Conservation (phyloP, 495 filamentous ascomycete species). For the Hypoxylon lienhwacheense region DNA sequence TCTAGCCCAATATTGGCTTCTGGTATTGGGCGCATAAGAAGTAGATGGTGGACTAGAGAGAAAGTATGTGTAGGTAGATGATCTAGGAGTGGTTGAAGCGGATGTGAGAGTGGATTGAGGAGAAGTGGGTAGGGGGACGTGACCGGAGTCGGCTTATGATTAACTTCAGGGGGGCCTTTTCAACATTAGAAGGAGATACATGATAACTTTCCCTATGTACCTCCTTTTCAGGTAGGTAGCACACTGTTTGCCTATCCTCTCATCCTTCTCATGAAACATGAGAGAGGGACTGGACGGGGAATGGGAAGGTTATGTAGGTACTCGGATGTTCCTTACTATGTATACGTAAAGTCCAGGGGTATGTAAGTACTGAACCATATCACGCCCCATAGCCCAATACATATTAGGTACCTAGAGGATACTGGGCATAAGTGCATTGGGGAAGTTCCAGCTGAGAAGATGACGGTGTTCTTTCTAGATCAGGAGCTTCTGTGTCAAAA, state of each 20-base stretch:
- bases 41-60: background rate
- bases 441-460: background rate
- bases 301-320: too few species aligned
- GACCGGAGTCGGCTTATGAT: constrained; percentile 1
- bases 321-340: too few species aligned
- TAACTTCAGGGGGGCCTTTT: background rate
- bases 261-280: too few species aligned
- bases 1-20: background rate
- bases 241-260: too few species aligned
- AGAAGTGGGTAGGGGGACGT: background rate
- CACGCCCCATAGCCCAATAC: background rate
- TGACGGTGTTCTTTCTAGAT: background rate
- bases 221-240: too few species aligned
- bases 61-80: background rate
- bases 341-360: too few species aligned
- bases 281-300: too few species aligned
- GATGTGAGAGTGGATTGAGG: background rate
- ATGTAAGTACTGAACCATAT: too few species aligned
- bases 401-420: background rate
- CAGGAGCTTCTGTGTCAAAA: too few species aligned
- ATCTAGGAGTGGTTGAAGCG: background rate
- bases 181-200: constrained; percentile 2
- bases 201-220: too few species aligned
- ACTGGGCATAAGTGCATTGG: background rate
- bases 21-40: background rate